phyloP scores from a whole-genome alignment of 164 flowering plant genomes.

The Cinnamomum chago region DNA sequence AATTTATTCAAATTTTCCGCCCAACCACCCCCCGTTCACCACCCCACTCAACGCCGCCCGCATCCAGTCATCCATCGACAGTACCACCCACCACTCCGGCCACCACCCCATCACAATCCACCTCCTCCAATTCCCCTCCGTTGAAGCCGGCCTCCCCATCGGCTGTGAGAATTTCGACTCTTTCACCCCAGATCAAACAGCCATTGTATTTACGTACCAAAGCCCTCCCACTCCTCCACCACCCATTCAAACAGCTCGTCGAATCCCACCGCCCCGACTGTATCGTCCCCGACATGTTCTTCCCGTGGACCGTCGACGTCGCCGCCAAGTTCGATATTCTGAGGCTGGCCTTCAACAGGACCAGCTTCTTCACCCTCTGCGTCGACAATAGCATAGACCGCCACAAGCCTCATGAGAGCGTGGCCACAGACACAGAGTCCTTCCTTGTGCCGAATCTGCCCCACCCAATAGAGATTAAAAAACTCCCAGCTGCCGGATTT shows the following conservation, averaged over 20 bases:
- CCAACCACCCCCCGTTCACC: no score
- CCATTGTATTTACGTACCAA: slow-evolving; percentile 10
- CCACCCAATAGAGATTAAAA: slow-evolving; percentile 20
- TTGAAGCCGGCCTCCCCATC: slow-evolving; percentile 8
- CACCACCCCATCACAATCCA: background rate
- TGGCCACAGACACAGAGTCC: slow-evolving; percentile 9
- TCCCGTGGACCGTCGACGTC: slow-evolving; percentile 26
- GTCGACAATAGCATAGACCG: slow-evolving; percentile 1
- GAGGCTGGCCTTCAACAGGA: slow-evolving; percentile 24
- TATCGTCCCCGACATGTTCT: slow-evolving; percentile 33
- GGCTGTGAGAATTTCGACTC: slow-evolving; percentile 6
- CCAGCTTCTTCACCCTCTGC: slow-evolving; percentile 22
- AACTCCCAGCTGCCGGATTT: slow-evolving; percentile 13
- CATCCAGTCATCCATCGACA: background rate
- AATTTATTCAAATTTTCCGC: no score
- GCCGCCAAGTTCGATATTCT: slow-evolving; percentile 28
- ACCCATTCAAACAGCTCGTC: slow-evolving; percentile 25
- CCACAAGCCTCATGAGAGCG: slow-evolving; percentile 13
- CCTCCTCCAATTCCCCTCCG: background rate
- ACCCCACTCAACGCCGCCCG: slow-evolving; percentile 10
- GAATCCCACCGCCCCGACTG: slow-evolving; percentile 22
- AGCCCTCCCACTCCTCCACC: slow-evolving; percentile 21
- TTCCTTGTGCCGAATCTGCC: slow-evolving; percentile 26
- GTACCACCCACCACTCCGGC: background rate
- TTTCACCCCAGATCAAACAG: slow-evolving; percentile 8